phyloP scores from a whole-genome alignment of 1,284 basidiomycete genomes.

The Mixia osmundae region DNA sequence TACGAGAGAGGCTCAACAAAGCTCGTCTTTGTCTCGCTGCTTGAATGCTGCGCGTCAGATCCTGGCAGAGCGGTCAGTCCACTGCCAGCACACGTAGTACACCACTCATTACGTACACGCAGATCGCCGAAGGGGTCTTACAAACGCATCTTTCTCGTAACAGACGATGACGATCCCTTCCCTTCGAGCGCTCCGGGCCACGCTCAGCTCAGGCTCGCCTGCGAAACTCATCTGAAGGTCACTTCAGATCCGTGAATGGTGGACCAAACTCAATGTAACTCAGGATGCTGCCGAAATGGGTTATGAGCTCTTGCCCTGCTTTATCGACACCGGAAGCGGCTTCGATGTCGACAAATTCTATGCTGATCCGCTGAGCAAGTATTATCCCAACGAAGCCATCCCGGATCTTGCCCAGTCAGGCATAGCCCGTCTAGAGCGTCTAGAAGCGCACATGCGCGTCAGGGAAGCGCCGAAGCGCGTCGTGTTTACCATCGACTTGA shows the following conservation, averaged over 20 bases:
- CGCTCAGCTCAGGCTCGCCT: no score
- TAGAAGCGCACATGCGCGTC: constrained; percentile 14
- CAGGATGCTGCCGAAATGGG: constrained; percentile 64
- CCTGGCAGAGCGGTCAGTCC: background rate
- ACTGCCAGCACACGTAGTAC: background rate
- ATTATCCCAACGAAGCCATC: background rate
- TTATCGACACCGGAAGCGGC: constrained; percentile 45
- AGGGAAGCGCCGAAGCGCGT: constrained; percentile 44
- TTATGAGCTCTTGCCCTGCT: constrained; percentile 69
- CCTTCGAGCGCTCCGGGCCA: no score
- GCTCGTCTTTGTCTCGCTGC: no score
- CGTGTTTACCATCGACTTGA: constrained; percentile 55
- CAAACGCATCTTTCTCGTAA: constrained; percentile 78
- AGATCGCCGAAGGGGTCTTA: constrained; percentile 64
- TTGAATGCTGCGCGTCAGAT: no score
- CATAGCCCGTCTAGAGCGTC: background rate
- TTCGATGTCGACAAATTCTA: constrained; percentile 65
- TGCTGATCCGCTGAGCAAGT: constrained; percentile 5
- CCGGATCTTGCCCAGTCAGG: background rate
- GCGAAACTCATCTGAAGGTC: background rate
- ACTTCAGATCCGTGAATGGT: background rate
- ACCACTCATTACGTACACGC: background rate
- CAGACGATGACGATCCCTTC: constrained; percentile 54
- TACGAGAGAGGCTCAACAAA: no score
- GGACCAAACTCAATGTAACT: background rate